Evolutionary conservation across 306 rosid species (phyloP), one percentile per base, ranked within the genome.

Genomic region (Quercus robur): DNA sequence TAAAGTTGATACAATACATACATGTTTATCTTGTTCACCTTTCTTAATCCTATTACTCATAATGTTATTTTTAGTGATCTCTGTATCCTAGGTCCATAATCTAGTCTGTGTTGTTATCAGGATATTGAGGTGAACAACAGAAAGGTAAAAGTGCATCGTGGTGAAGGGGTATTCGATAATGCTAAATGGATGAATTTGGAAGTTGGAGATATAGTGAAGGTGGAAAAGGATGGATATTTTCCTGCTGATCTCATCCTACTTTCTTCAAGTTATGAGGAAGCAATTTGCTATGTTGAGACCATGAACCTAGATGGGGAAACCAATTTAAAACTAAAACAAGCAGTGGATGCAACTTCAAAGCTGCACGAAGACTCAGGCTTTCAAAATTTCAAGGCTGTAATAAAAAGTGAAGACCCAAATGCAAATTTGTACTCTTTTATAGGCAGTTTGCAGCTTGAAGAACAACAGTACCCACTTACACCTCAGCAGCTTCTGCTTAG

Each of bases 231-330:
- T 81, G 89, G 88, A 62, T 90, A 88, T 82, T 96, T 96, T 70
- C 99, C 99, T 38, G 98, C 99, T 79, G 99, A 96, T 93, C 98
- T 96, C 77, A 89, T 96, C 78, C 70, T 93, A 64, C 99, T 96
- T 75, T 82, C 98, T 9, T 96, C 99, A 51, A 96, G 91, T 76
- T 96, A 91, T 30, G 99, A 96, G 19, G 98, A 93, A 33, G 92
- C 99, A 17, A 87, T 93, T 83, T 96, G 99, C 88, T 96, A 96
- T 58, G 99, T 96, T 2, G 99, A 96, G 88, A 96, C 99, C 59
- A 93, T 87, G 82, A 93, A 93, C 64, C 97, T 96, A 38, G 99
- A 96, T 56, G 99, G 99, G 49, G 99, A 96, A 82, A 93, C 99
- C 19, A 96, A 96, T 85, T 89, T 96, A 86, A 96, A 96, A 64